Percentiles rank a stretch among this genome's conserved stretches.
Conservation (phyloP, 1,139 yeast genomes). For the Insectozyma bohioensis region DNA sequence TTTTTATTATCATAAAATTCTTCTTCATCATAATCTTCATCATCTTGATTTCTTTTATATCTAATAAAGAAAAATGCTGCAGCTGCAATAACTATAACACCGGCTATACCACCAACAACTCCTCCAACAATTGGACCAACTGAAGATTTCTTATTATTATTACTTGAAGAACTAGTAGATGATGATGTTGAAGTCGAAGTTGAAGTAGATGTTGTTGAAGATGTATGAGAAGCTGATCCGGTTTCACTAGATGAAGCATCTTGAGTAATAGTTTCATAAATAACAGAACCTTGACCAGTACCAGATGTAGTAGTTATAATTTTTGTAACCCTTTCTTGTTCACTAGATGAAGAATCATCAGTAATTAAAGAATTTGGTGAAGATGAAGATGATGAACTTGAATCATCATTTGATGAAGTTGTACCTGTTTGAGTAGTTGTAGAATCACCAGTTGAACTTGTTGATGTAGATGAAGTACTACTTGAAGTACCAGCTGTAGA, state of each 20-base stretch:
- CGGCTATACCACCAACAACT: conserved; percentile 62
- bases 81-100: conserved; percentile 43
- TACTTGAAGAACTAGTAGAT: conserved; percentile 18
- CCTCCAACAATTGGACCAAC: conserved; percentile 68
- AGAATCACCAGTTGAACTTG: conserved; percentile 17
- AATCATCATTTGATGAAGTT: conserved; percentile 16
- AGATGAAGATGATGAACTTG: too few species aligned
- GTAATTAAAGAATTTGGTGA: too few species aligned
- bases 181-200: conserved; percentile 9
- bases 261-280: conserved; percentile 13
- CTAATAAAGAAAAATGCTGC: conserved; percentile 50
- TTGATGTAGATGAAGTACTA: conserved; percentile 16
- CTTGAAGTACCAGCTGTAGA: conserved; percentile 8
- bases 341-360: conserved; percentile 8
- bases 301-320: conserved; percentile 9
- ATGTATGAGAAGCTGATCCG: conserved; percentile 22
- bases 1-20: conserved; percentile 38
- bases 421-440: conserved; percentile 1
- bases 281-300: conserved; percentile 9
- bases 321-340: conserved; percentile 7
- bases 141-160: conserved; percentile 13
- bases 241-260: conserved; percentile 5
- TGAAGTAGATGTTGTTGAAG: conserved; percentile 17
- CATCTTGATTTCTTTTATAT: conserved; percentile 43
- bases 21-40: conserved; percentile 38